phyloP scores from a whole-genome alignment of 2,329 filamentous ascomycete genomes.

The Westerdykella sp. region DNA sequence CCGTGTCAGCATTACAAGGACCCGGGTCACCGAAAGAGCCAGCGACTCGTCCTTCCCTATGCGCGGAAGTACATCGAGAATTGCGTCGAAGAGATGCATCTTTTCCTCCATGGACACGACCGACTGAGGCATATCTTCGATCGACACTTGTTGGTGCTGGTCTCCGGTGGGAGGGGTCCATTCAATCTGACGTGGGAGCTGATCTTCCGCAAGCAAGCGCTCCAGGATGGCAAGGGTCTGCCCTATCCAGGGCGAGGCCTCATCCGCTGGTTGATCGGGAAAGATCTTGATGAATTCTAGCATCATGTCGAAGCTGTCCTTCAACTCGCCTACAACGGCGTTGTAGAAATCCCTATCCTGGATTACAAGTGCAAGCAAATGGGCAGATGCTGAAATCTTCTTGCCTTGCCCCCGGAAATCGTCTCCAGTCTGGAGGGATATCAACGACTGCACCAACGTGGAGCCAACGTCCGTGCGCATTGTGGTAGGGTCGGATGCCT shows the following conservation, averaged over 20 bases:
- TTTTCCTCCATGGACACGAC: conserved; percentile 62
- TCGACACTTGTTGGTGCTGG: conserved; percentile 41
- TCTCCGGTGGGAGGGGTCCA: conserved; percentile 58
- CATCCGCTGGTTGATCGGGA: conserved; percentile 61
- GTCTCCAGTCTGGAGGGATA: conserved; percentile 57
- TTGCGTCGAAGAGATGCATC: conserved; percentile 61
- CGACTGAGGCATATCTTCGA: conserved; percentile 56
- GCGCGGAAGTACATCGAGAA: conserved; percentile 78
- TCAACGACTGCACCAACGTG: conserved; percentile 76
- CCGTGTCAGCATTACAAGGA: conserved; percentile 83
- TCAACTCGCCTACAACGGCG: conserved; percentile 66
- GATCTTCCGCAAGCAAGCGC: conserved; percentile 81
- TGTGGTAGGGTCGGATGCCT: conserved; percentile 53
- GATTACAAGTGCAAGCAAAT: conserved; percentile 80
- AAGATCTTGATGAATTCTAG: conserved; percentile 71
- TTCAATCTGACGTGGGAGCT: conserved; percentile 66
- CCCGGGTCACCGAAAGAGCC: conserved; percentile 73
- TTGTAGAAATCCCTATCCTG: conserved; percentile 78
- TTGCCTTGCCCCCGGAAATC: conserved; percentile 52
- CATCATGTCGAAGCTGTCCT: conserved; percentile 69
- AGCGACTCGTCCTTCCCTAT: conserved; percentile 83
- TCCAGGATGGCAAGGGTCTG: conserved; percentile 87
- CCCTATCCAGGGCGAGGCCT: conserved; percentile 86
- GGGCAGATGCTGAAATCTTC: conserved; percentile 85
- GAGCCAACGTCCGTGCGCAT: conserved; percentile 69